Evolutionary conservation across 805 yeast genomes (phyloP).

Genomic region (Kodamaea leandrae): DNA sequence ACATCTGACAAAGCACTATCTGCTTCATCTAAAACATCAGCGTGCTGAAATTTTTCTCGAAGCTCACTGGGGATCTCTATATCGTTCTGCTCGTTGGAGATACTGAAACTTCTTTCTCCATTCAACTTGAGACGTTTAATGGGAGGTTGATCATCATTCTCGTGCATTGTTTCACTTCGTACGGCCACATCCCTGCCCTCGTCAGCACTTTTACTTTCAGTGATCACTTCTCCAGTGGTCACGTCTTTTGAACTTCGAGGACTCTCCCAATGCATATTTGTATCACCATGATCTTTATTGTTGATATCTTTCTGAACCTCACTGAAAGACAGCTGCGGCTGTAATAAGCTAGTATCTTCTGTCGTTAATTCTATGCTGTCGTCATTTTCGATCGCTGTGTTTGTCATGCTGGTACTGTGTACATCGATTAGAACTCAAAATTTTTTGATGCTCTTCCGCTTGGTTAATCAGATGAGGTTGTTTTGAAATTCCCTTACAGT

Average conservation of each 20-base stretch:
- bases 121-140: not conserved
- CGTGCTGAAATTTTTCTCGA: not conserved
- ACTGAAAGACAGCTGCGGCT: not conserved
- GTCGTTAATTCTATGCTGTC: not conserved
- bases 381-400: not conserved
- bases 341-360: no score
- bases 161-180: not conserved
- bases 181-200: not conserved
- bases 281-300: no score
- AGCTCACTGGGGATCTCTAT: not conserved
- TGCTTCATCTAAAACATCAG: not conserved
- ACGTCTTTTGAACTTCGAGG: not conserved
- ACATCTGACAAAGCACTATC: conserved; percentile 6
- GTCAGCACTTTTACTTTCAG: not conserved
- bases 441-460: not conserved
- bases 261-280: no score
- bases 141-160: not conserved
- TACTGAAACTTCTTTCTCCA: not conserved
- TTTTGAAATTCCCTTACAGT: not conserved
- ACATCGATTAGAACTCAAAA: not conserved
- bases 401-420: not conserved
- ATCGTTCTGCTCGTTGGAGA: not conserved
- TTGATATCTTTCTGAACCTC: no score
- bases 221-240: not conserved
- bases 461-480: not conserved